phyloP scores from a whole-genome alignment of 495 filamentous ascomycete genomes.

The Penicillium bialowiezense region DNA sequence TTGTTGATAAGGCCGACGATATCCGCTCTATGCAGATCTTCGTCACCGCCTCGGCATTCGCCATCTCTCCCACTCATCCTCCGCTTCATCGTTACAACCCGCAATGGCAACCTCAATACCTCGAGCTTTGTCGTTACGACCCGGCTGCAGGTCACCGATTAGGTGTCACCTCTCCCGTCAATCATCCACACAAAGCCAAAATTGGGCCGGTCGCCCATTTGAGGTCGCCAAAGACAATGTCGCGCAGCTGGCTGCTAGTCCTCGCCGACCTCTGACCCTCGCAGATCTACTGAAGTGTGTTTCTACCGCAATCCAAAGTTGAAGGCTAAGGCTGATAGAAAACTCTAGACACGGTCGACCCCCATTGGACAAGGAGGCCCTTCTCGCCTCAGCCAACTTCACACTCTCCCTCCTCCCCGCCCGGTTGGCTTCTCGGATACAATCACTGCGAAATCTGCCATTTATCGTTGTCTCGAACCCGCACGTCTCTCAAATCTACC shows the following conservation, averaged over 20 bases:
- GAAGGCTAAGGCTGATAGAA: neutral
- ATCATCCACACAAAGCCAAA: conserved; percentile 15
- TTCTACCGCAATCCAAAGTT: neutral
- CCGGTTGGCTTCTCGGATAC: conserved; percentile 90
- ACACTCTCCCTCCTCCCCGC: conserved; percentile 88
- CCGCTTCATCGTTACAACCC: neutral
- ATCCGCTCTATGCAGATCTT: conserved; percentile 9
- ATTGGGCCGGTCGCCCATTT: conserved; percentile 20
- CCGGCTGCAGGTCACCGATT: neutral
- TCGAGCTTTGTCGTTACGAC: conserved; percentile 3
- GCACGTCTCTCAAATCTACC: conserved; percentile 86
- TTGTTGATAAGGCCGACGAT: conserved; percentile 4
- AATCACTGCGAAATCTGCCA: conserved; percentile 86
- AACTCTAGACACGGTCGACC: conserved; percentile 76
- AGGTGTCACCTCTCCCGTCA: conserved; percentile 5
- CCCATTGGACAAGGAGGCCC: conserved; percentile 72
- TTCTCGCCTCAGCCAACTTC: conserved; percentile 89
- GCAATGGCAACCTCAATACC: conserved; percentile 9
- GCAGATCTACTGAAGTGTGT: conserved; percentile 82
- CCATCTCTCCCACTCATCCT: conserved; percentile 7
- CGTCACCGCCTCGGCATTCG: conserved; percentile 3
- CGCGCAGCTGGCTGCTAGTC: conserved; percentile 69
- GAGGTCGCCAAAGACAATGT: conserved; percentile 68
- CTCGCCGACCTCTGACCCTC: conserved; percentile 77
- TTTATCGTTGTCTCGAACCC: conserved; percentile 97